Percentiles rank a stretch among this genome's conserved stretches.
These are phyloP conservation scores for Pleurotus citrinopileatus DNA, from an alignment of 768 basidiomycete genomes.

Conservation along the genomic window DNA sequence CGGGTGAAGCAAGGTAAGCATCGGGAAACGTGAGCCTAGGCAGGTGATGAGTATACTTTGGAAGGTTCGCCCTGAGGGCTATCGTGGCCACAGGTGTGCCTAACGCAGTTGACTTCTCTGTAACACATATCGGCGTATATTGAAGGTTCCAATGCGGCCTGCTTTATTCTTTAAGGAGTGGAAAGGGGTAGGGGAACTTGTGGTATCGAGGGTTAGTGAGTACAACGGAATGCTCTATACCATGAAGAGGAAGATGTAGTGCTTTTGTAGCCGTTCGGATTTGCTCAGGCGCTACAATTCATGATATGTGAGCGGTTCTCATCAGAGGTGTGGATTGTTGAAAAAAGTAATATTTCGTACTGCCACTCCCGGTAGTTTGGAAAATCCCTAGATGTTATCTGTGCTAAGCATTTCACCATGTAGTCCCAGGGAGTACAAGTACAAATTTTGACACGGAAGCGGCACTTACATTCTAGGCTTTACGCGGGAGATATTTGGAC, in stretches of 20 bases:
- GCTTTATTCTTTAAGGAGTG: too few relatives aligned
- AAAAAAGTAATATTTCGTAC: background rate
- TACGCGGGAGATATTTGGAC: background rate
- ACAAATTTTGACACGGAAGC: constrained; percentile 4
- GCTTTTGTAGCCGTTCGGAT: background rate
- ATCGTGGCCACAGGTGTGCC: constrained; percentile 14
- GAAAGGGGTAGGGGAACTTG: background rate
- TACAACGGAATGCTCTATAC: too few relatives aligned
- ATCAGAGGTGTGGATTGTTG: too few relatives aligned
- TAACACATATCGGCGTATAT: constrained; percentile 16
- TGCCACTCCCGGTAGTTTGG: constrained; percentile 5
- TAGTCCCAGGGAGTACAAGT: background rate
- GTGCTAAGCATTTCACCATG: background rate
- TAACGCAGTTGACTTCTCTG: constrained; percentile 16
- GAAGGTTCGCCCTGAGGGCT: constrained; percentile 9
- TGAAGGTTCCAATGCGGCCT: too few relatives aligned
- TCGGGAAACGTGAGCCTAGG: background rate
- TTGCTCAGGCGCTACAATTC: too few relatives aligned
- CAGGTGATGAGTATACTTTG: background rate
- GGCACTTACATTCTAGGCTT: constrained; percentile 7
- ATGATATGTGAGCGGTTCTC: too few relatives aligned
- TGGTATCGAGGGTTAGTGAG: too few relatives aligned
- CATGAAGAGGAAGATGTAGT: too few relatives aligned
- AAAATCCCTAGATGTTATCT: constrained; percentile 1
- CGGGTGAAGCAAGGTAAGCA: background rate